phyloP scores from a whole-genome alignment of 306 rosid species.

The Amphicarpaea edgeworthii region DNA sequence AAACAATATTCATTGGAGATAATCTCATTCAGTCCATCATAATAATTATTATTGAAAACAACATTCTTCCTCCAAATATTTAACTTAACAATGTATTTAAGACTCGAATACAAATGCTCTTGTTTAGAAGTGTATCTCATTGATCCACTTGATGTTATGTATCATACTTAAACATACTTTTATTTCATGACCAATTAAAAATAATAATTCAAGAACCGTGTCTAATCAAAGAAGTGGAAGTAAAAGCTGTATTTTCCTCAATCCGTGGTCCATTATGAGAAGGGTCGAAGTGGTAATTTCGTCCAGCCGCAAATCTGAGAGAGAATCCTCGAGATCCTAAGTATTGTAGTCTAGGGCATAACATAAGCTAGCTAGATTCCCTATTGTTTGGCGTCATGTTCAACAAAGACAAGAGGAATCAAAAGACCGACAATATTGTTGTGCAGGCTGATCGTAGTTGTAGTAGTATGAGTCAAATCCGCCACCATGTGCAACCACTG shows the following conservation, averaged over 20 bases:
- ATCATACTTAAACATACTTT: no score
- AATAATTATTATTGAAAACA: no score
- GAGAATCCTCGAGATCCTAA: background rate
- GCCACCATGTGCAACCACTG: slow-evolving; percentile 45
- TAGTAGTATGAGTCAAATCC: slow-evolving; percentile 37
- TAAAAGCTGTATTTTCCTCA: background rate
- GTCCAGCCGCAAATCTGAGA: slow-evolving; percentile 22
- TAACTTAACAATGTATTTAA: no score
- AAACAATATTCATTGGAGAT: no score
- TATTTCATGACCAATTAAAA: background rate
- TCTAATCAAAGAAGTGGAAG: background rate
- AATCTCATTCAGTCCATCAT: no score
- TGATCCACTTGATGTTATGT: no score
- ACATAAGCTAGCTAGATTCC: slow-evolving; percentile 49
- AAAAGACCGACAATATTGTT: background rate
- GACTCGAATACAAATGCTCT: no score
- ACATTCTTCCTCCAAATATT: no score
- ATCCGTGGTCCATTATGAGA: background rate
- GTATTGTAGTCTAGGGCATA: background rate
- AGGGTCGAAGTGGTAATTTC: background rate
- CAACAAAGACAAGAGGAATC: slow-evolving; percentile 41
- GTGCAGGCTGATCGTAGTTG: background rate
- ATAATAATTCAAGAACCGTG: background rate
- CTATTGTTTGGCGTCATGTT: background rate
- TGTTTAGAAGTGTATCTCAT: no score